A percentile compares a stretch with the other conserved stretches of the same genome.
phyloP scores from a whole-genome alignment of 148 eudicot genomes.

The Spergularia marina region DNA sequence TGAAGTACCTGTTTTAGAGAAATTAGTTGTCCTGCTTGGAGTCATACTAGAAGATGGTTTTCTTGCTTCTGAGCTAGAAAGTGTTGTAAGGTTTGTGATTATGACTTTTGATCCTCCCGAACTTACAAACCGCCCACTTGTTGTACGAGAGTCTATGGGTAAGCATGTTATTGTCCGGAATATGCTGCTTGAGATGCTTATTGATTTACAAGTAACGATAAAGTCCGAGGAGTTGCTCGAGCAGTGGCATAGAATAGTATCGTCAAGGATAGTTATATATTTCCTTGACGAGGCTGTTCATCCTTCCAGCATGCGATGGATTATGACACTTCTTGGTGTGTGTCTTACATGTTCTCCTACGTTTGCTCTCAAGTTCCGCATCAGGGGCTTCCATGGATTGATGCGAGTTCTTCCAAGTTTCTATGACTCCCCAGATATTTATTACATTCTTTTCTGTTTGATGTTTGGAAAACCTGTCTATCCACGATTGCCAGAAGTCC shows the following conservation, averaged over 20 bases:
- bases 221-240: slow-evolving; percentile 83
- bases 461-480: slow-evolving; percentile 95
- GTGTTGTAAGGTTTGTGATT: slow-evolving; percentile 89
- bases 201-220: slow-evolving; percentile 91
- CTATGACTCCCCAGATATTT: slow-evolving; percentile 97
- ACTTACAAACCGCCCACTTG: slow-evolving; percentile 48
- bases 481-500: slow-evolving; percentile 97
- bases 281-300: slow-evolving; percentile 97
- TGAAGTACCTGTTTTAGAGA: slow-evolving; percentile 92
- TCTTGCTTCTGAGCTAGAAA: slow-evolving; percentile 84
- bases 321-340: slow-evolving; percentile 98
- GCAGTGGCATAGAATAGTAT: slow-evolving; percentile 97
- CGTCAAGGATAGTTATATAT: slow-evolving; percentile 80
- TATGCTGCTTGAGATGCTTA: slow-evolving; percentile 97
- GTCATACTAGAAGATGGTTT: slow-evolving; percentile 94
- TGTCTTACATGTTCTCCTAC: slow-evolving; percentile 92
- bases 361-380: slow-evolving; percentile 83
- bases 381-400: slow-evolving; percentile 88
- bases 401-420: slow-evolving; percentile 83
- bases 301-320: slow-evolving; percentile 99
- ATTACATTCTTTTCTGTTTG: slow-evolving; percentile 92
- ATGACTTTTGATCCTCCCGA: slow-evolving; percentile 99
- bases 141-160: slow-evolving; percentile 89
- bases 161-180: slow-evolving; percentile 97
- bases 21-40: slow-evolving; percentile 87